These are phyloP conservation scores for Boletus eberwhitei DNA, from an alignment of 768 basidiomycete genomes.

Conservation along the genomic window DNA sequence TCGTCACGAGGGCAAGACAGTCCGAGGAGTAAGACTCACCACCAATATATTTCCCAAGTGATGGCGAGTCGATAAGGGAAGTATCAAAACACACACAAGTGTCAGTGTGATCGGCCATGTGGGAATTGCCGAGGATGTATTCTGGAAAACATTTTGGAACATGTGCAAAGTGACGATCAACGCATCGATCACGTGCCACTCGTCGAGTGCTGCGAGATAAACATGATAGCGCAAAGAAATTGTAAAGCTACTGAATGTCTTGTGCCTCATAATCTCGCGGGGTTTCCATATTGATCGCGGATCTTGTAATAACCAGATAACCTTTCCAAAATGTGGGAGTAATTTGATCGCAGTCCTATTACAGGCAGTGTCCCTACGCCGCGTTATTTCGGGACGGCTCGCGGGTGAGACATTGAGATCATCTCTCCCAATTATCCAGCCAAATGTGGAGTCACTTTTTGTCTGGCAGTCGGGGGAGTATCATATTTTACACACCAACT, in stretches of 20 bases:
- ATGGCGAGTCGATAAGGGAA: too few relatives aligned
- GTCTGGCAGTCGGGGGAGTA: neutral
- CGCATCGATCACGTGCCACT: neutral
- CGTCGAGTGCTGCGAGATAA: too few relatives aligned
- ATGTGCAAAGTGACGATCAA: neutral
- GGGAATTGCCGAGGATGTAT: neutral
- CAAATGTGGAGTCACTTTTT: neutral
- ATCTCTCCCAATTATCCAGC: neutral
- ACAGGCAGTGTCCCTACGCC: constrained; percentile 14
- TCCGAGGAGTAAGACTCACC: neutral
- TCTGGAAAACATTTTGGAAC: too few relatives aligned
- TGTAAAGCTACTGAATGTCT: neutral
- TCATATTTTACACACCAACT: neutral
- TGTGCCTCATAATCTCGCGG: constrained; percentile 4
- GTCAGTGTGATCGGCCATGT: too few relatives aligned
- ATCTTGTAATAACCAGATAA: constrained; percentile 23
- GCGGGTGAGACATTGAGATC: too few relatives aligned
- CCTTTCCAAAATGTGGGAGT: constrained; percentile 6
- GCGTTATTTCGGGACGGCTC: neutral
- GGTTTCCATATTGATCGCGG: constrained; percentile 9
- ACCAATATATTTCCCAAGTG: neutral
- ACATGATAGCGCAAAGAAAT: too few relatives aligned
- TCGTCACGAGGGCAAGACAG: neutral
- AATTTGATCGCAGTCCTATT: constrained; percentile 1
- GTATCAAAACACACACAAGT: too few relatives aligned